Conservation (phyloP, 2,329 filamentous ascomycete genomes). For the Trichoderma koningii region DNA sequence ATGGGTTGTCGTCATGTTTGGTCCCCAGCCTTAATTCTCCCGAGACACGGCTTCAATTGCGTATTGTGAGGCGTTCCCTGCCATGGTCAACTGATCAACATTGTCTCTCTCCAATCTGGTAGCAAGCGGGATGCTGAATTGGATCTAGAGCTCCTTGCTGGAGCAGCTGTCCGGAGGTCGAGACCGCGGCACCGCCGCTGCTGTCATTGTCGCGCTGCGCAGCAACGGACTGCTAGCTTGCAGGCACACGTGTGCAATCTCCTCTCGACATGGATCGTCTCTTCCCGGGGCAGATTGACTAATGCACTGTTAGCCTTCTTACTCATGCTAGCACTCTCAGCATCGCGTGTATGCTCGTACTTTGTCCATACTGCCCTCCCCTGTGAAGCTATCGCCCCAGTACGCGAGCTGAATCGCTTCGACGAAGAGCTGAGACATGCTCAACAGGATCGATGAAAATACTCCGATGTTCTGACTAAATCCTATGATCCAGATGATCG, state of each 20-base stretch:
- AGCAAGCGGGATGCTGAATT: neutral
- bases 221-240: too few relatives aligned
- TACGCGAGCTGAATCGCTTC: too few relatives aligned
- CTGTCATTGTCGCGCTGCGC: neutral
- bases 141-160: neutral
- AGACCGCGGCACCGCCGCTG: neutral
- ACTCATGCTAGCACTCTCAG: constrained; percentile 40
- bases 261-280: neutral
- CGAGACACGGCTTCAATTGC: neutral
- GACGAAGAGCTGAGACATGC: too few relatives aligned
- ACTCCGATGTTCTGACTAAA: too few relatives aligned
- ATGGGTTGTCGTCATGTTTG: neutral
- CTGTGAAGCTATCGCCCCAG: too few relatives aligned
- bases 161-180: neutral
- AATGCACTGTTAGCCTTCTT: constrained; percentile 43
- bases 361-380: too few relatives aligned
- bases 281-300: neutral
- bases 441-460: too few relatives aligned
- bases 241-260: neutral
- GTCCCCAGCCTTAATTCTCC: neutral
- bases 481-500: too few relatives aligned
- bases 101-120: neutral
- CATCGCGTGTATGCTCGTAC: neutral
- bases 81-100: neutral
- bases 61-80: neutral